Conservation (phyloP, 164 flowering plant genomes). For the Macadamia integrifolia region DNA sequence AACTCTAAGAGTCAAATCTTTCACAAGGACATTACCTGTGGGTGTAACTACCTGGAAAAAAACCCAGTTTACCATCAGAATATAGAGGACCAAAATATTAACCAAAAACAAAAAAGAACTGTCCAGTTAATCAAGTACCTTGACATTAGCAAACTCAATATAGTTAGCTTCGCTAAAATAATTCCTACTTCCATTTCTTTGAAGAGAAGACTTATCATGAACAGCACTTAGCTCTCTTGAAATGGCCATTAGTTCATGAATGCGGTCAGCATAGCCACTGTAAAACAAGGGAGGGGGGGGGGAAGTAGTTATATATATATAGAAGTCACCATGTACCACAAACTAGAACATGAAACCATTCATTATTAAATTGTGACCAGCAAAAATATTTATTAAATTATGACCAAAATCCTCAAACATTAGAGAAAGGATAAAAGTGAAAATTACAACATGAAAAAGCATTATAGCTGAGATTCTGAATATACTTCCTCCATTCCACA, state of each 20-base stretch:
- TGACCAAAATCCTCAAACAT: no score
- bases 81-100: neutral
- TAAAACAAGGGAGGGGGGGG: neutral
- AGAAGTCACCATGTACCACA: neutral
- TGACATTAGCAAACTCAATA: slow-evolving; percentile 83
- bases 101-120: neutral
- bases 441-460: no score
- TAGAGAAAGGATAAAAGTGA: no score
- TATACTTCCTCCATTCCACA: no score
- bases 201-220: slow-evolving; percentile 45
- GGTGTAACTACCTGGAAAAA: slow-evolving; percentile 96
- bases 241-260: slow-evolving; percentile 73
- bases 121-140: slow-evolving; percentile 35
- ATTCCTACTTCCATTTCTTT: slow-evolving; percentile 53
- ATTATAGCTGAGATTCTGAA: no score
- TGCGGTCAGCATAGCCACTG: slow-evolving; percentile 99
- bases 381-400: no score
- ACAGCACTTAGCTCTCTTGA: slow-evolving; percentile 64
- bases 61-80: slow-evolving; percentile 5
- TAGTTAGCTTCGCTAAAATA: slow-evolving; percentile 77
- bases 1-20: slow-evolving; percentile 73
- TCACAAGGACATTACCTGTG: slow-evolving; percentile 86
- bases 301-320: neutral
- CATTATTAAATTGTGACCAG: no score
- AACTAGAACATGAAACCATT: no score